A percentile compares a stretch with the other conserved stretches of the same genome.
Conservation (phyloP, 129 eudicot genomes). For the Rutidosis leptorrhynchoides region DNA sequence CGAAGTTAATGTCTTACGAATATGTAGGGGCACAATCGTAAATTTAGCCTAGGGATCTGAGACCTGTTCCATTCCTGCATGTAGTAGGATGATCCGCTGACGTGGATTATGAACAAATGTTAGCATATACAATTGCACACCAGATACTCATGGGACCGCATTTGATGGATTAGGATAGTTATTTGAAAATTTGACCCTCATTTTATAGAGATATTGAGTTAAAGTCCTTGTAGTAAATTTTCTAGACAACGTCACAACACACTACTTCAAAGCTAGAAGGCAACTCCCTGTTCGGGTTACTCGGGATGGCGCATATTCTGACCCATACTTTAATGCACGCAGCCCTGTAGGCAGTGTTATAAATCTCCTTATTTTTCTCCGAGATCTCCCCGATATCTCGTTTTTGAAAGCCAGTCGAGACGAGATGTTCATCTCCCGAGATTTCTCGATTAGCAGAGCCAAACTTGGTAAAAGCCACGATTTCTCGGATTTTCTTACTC, state of each 20-base stretch:
- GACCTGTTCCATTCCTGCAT: constrained; percentile 27
- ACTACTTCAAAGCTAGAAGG: no score
- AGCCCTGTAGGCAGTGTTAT: no score
- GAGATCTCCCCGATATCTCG: no score
- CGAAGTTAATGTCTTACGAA: constrained; percentile 4
- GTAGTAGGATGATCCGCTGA: constrained; percentile 15
- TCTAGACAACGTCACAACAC: constrained; percentile 2
- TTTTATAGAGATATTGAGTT: background rate
- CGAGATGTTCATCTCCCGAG: no score
- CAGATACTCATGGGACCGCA: constrained; percentile 23
- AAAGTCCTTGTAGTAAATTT: background rate
- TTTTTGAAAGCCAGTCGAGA: no score
- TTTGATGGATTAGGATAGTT: background rate
- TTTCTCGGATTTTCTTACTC: no score
- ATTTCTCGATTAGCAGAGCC: no score
- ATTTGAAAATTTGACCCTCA: background rate
- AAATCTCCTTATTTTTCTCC: no score
- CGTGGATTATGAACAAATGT: constrained; percentile 28
- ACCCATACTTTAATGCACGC: no score
- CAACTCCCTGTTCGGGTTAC: no score
- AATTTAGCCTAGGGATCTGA: constrained; percentile 30
- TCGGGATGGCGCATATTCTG: no score
- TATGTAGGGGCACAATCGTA: constrained; percentile 25
- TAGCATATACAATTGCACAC: background rate
- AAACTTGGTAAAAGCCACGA: no score